Base-by-base conservation (phyloP, 345 rosid genomes). In the Rubroshorea leprosula region DNA sequence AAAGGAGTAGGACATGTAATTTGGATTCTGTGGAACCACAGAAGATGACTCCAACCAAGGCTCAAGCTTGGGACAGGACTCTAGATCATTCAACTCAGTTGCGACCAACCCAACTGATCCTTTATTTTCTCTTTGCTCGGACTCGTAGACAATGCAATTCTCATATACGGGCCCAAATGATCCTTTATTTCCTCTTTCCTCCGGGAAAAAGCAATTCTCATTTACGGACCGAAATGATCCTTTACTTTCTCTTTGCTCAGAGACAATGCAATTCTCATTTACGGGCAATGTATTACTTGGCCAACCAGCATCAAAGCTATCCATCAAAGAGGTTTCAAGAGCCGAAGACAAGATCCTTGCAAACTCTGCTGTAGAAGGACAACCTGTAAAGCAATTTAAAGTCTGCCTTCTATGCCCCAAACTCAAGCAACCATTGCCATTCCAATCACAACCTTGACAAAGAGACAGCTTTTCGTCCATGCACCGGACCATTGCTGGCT, bases 391-490 rank as follows among this genome's bases (percentile, higher is more conserved):
- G 44, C 62, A 67, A 60, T 65, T 49, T 54, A 84, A 23, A 5
- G 39, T 54, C 54, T 72, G 79, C 29, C 74, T 44, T 6, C 17
- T 57, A 47, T 89, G 95, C n/a, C 84, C 80, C 23, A 69, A 61
- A 52, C 59, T 56, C 1, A 65, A 82, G 62, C 87, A 78, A 15
- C 72, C 74, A 48, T 64, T 68, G 27, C 52, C 63, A 11, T 70
- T 65, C 83, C 77, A 82, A 21, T 83, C 83, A 60, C 96, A 91
- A 26, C 55, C 72, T 59, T 82, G 80, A 63, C 96, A 91, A 44
- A 78, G 14, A 12, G 78, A 80, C 51, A 78, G 15, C 16, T 77
- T 80, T 20, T 86, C 95, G 31, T 76, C 80, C 7, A 73, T 57
- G 49, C 91, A 91, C 0, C 77, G 75, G 22, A 76, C 53, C 0